phyloP scores from a whole-genome alignment of 2,329 filamentous ascomycete species.

The Passalora sequoiae region DNA sequence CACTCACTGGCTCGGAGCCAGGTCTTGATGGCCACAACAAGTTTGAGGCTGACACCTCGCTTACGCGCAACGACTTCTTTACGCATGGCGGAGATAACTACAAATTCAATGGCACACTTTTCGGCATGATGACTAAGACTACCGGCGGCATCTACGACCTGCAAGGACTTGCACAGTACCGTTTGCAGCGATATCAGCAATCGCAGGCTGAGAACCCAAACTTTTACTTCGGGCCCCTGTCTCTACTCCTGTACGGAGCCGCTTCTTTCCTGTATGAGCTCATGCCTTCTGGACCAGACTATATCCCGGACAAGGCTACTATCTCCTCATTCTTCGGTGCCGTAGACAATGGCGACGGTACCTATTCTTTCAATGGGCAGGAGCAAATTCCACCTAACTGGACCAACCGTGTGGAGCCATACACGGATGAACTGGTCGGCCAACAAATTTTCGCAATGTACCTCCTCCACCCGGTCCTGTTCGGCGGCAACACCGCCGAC shows the following conservation, averaged over 20 bases:
- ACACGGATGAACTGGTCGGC: conserved; percentile 32
- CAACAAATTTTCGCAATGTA: conserved; percentile 39
- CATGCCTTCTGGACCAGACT: conserved; percentile 33
- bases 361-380: conserved; percentile 35
- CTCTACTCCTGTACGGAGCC: conserved; percentile 37
- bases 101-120: conserved; percentile 40
- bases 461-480: conserved; percentile 38
- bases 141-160: conserved; percentile 35
- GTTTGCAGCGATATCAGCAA: conserved; percentile 38
- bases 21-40: conserved; percentile 43
- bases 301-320: conserved; percentile 30
- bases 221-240: conserved; percentile 40
- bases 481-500: conserved; percentile 32
- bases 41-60: conserved; percentile 39
- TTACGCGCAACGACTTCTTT: conserved; percentile 42
- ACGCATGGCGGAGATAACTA: conserved; percentile 31
- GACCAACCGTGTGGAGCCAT: conserved; percentile 24
- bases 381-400: conserved; percentile 41
- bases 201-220: conserved; percentile 36
- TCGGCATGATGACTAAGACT: conserved; percentile 36
- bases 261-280: conserved; percentile 41
- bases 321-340: conserved; percentile 40
- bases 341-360: conserved; percentile 35
- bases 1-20: conserved; percentile 36
- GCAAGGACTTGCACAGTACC: conserved; percentile 28